A percentile compares a stretch with the other conserved stretches of the same genome.
Evolutionary conservation across 2,329 filamentous ascomycete genomes (phyloP).

Genomic region (Meredithiella fracta): DNA sequence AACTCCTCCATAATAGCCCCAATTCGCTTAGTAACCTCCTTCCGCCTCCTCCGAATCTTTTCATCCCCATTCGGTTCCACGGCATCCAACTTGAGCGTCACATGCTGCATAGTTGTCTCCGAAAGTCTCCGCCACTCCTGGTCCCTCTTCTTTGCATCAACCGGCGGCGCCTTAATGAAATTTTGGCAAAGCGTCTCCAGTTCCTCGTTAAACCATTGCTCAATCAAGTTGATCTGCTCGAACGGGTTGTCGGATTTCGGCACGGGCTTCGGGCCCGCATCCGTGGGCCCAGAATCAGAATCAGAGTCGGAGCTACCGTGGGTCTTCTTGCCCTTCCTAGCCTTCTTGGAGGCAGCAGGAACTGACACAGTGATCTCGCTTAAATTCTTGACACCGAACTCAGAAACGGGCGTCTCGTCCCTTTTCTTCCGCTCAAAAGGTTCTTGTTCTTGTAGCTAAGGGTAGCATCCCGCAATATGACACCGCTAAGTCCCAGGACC

Average conservation of each 20-base stretch:
- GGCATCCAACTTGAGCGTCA: conserved; percentile 59
- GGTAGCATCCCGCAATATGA: conserved; percentile 48
- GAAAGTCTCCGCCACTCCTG: conserved; percentile 61
- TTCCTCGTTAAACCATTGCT: conserved; percentile 44
- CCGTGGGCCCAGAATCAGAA: neutral
- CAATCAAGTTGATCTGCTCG: conserved; percentile 51
- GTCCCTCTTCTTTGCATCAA: conserved; percentile 47
- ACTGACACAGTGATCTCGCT: conserved; percentile 35
- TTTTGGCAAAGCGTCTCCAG: conserved; percentile 49
- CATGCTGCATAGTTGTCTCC: conserved; percentile 61
- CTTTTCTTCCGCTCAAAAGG: conserved; percentile 21
- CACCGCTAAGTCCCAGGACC: conserved; percentile 48
- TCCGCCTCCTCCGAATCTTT: conserved; percentile 48
- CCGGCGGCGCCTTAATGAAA: conserved; percentile 46
- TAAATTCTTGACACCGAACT: conserved; percentile 45
- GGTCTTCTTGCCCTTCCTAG: conserved; percentile 25
- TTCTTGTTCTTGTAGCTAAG: conserved; percentile 45
- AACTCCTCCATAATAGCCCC: conserved; percentile 49
- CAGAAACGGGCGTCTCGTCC: conserved; percentile 32
- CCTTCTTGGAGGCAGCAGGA: conserved; percentile 22
- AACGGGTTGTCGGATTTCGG: conserved; percentile 21
- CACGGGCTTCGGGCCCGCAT: neutral
- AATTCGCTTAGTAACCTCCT: conserved; percentile 55
- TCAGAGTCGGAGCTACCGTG: conserved; percentile 17
- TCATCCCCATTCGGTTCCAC: conserved; percentile 56